A percentile compares a stretch with the other conserved stretches of the same genome.
These are phyloP conservation scores for Melampsora medusae DNA, from an alignment of 1,284 basidiomycete genomes.

Conservation along the genomic window DNA sequence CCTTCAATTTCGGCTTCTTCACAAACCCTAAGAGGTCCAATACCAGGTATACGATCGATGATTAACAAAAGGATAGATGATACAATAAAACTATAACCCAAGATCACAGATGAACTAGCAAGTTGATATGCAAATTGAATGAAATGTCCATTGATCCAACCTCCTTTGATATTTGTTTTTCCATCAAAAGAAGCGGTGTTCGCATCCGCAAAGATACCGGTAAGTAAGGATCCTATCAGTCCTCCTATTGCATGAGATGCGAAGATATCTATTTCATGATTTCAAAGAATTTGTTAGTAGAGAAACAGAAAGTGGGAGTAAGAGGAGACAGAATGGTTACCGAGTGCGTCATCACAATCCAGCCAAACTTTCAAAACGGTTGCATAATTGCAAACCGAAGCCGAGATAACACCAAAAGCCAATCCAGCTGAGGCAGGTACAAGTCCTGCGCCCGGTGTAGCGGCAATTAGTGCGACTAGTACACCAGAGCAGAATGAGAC, in stretches of 20 bases:
- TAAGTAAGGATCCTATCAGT: constrained; percentile 80
- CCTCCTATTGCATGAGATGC: constrained; percentile 86
- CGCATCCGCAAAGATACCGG: constrained; percentile 70
- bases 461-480: constrained; percentile 68
- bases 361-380: constrained; percentile 84
- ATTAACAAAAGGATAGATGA: background rate
- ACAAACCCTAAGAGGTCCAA: constrained; percentile 5
- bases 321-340: constrained; percentile 60
- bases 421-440: constrained; percentile 72
- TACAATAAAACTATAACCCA: background rate
- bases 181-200: constrained; percentile 83
- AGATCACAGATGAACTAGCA: background rate
- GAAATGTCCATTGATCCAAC: constrained; percentile 74
- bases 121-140: constrained; percentile 10
- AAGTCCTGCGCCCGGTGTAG: constrained; percentile 66
- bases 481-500: constrained; percentile 96
- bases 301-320: constrained; percentile 51
- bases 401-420: constrained; percentile 78
- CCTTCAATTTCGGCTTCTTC: constrained; percentile 4
- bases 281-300: constrained; percentile 44
- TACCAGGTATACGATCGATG: constrained; percentile 6
- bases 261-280: constrained; percentile 64
- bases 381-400: constrained; percentile 82
- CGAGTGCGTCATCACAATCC: constrained; percentile 73
- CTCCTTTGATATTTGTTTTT: constrained; percentile 68